Evolutionary conservation across 345 rosid genomes (phyloP).

Genomic region (Iberis pinnata): DNA sequence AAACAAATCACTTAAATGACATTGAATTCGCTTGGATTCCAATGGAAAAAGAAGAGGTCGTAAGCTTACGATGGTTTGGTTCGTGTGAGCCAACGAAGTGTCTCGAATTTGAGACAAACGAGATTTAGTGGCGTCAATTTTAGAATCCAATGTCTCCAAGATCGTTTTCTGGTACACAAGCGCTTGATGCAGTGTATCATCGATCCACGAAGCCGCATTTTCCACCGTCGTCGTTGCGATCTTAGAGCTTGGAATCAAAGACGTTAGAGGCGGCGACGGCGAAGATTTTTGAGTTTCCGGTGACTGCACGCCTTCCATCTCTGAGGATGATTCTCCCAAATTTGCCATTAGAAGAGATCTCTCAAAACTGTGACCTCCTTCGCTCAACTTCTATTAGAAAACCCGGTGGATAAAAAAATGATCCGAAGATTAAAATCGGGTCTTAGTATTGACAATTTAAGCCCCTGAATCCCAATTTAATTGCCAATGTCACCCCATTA

Average conservation of each 20-base stretch:
- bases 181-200: slow-evolving; percentile 55
- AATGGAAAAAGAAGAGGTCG: too few species aligned
- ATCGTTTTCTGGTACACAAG: slow-evolving; percentile 47
- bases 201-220: slow-evolving; percentile 61
- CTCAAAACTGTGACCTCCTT: background rate
- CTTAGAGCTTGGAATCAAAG: slow-evolving; percentile 15
- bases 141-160: slow-evolving; percentile 38
- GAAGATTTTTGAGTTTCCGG: slow-evolving; percentile 10
- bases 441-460: background rate
- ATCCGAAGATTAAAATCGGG: slow-evolving; percentile 24
- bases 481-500: background rate
- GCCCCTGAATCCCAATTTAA: background rate
- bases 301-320: slow-evolving; percentile 16
- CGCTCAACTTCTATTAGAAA: background rate
- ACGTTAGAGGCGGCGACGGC: slow-evolving; percentile 4
- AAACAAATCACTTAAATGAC: too few species aligned
- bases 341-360: slow-evolving; percentile 38
- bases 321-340: slow-evolving; percentile 41
- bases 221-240: slow-evolving; percentile 40
- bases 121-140: slow-evolving; percentile 44
- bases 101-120: slow-evolving; percentile 51
- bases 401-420: slow-evolving; percentile 7
- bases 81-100: slow-evolving; percentile 57
- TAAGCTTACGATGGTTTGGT: slow-evolving; percentile 49
- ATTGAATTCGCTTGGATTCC: too few species aligned